A percentile compares a stretch with the other conserved stretches of the same genome.
Conservation (phyloP, 257 asterid genomes). For the Solanum corneliomulleri region DNA sequence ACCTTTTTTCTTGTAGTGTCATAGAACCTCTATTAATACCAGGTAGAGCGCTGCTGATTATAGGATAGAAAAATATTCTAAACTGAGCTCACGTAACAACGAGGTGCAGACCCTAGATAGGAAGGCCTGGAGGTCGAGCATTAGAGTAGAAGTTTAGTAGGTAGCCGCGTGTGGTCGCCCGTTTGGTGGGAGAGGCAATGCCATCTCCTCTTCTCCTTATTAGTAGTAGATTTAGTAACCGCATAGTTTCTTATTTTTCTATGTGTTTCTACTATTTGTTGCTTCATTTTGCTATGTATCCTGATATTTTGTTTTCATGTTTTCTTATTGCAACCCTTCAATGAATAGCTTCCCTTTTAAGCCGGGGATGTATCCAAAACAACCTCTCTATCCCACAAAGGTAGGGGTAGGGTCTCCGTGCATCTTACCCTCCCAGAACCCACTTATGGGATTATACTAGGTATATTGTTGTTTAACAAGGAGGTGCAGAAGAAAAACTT, state of each 20-base stretch:
- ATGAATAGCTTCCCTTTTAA: neutral
- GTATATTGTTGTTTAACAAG: neutral
- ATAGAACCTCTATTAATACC: neutral
- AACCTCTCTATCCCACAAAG: neutral
- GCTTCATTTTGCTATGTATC: neutral
- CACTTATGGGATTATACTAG: neutral
- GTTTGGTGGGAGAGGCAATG: neutral
- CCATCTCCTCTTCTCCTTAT: neutral
- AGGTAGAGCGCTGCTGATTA: neutral
- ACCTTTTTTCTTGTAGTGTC: neutral
- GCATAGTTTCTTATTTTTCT: neutral
- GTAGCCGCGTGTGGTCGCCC: neutral
- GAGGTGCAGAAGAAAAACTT: neutral
- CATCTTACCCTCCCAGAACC: neutral
- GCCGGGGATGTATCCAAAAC: neutral
- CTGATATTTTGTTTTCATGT: neutral
- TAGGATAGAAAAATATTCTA: neutral
- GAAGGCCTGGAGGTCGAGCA: neutral
- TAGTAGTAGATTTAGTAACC: neutral
- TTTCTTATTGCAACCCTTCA: neutral
- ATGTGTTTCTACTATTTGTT: neutral
- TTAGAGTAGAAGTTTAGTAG: neutral
- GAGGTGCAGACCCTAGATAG: neutral
- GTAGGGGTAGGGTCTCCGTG: neutral
- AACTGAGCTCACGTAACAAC: neutral